Conservation (phyloP, 1,139 yeast genomes). For the Magnusiomyces magnusii region DNA sequence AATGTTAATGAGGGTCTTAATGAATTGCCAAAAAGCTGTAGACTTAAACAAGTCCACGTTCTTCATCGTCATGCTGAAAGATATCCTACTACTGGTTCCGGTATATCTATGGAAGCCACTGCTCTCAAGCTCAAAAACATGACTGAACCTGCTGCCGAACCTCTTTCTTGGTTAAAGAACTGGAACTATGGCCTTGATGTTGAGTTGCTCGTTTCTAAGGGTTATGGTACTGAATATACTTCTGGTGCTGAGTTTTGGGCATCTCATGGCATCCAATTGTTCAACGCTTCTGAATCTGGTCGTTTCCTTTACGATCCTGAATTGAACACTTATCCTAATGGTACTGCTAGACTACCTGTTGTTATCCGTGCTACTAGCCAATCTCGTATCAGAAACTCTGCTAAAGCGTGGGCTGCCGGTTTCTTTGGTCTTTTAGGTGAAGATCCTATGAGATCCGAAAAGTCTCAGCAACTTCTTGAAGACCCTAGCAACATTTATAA, state of each 20-base stretch:
- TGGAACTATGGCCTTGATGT: slow-evolving; percentile 34
- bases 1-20: slow-evolving; percentile 23
- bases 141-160: slow-evolving; percentile 26
- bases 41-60: slow-evolving; percentile 35
- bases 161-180: slow-evolving; percentile 29
- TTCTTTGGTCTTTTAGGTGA: slow-evolving; percentile 36
- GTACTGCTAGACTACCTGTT: slow-evolving; percentile 30
- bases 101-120: slow-evolving; percentile 23
- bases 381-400: slow-evolving; percentile 36
- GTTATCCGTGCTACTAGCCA: slow-evolving; percentile 38
- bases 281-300: slow-evolving; percentile 27
- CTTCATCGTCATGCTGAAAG: slow-evolving; percentile 40
- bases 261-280: slow-evolving; percentile 35
- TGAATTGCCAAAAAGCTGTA: slow-evolving; percentile 29
- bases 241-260: slow-evolving; percentile 38
- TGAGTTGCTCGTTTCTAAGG: slow-evolving; percentile 34
- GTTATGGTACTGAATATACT: slow-evolving; percentile 36
- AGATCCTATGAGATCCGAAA: slow-evolving; percentile 19
- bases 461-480: slow-evolving; percentile 12
- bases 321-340: slow-evolving; percentile 31
- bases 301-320: slow-evolving; percentile 22
- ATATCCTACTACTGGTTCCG: slow-evolving; percentile 33
- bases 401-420: slow-evolving; percentile 41
- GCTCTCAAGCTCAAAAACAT: slow-evolving; percentile 29
- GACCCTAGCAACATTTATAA: slow-evolving; percentile 24